These are phyloP conservation scores for Colletotrichum sp. DNA, from an alignment of 2,329 filamentous ascomycete genomes.

Conservation along the genomic window DNA sequence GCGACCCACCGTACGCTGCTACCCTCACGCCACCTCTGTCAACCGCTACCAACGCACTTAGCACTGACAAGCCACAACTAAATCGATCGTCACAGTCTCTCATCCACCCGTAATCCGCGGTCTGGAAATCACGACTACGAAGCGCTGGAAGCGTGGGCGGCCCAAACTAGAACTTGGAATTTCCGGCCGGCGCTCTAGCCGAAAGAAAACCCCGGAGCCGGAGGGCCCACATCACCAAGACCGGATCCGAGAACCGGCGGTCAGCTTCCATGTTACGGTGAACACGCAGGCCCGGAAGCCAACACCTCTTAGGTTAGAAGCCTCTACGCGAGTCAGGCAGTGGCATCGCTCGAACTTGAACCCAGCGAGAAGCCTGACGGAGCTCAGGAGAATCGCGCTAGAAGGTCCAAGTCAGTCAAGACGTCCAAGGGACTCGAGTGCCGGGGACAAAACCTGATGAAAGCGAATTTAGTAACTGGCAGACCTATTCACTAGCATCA, in stretches of 20 bases:
- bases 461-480: accelerated
- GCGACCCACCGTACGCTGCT: too few relatives aligned
- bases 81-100: not conserved
- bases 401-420: not conserved
- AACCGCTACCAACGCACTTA: too few relatives aligned
- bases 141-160: not conserved
- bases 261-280: not conserved
- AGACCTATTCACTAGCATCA: not conserved
- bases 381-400: not conserved
- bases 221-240: not conserved
- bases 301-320: not conserved
- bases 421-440: not conserved
- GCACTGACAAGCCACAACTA: too few relatives aligned
- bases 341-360: not conserved
- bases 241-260: not conserved
- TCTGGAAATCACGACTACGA: accelerated
- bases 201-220: not conserved
- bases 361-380: not conserved
- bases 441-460: not conserved
- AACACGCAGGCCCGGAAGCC: not conserved
- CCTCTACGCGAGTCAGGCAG: not conserved
- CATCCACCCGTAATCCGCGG: not conserved
- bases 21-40: too few relatives aligned
- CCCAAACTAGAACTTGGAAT: accelerated
- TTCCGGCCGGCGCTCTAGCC: not conserved